phyloP scores from a whole-genome alignment of 768 basidiomycete genomes.

The Favolaschia claudopus region DNA sequence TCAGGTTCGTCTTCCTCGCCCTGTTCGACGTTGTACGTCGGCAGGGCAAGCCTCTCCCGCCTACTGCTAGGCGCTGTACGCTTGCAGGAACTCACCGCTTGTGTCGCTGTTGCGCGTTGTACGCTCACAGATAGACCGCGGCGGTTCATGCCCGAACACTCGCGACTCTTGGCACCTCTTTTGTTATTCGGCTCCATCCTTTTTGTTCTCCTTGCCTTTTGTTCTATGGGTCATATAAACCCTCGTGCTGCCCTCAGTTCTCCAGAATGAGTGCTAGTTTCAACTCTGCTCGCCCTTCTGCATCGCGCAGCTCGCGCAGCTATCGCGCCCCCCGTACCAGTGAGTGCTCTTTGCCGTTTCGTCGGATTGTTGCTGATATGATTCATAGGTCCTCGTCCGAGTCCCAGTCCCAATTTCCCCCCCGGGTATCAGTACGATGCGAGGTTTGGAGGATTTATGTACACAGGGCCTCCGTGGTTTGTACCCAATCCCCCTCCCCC shows the following conservation, averaged over 20 bases:
- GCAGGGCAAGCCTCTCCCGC: not conserved
- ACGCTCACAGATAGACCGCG: slow-evolving; percentile 11
- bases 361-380: not conserved
- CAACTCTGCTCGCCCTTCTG: slow-evolving; percentile 9
- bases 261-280: slow-evolving; percentile 12
- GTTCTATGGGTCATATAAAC: slow-evolving; percentile 19
- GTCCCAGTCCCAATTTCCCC: too few species aligned
- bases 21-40: not conserved
- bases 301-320: slow-evolving; percentile 12
- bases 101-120: slow-evolving; percentile 14
- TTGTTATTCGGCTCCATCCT: not conserved
- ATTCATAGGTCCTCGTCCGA: not conserved
- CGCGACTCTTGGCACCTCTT: not conserved
- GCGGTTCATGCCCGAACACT: not conserved
- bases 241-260: not conserved
- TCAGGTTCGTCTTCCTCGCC: too few species aligned
- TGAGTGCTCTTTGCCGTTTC: not conserved
- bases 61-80: slow-evolving; percentile 17
- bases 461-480: not conserved
- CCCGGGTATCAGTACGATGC: too few species aligned
- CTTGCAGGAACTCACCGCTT: slow-evolving; percentile 6
- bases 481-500: not conserved
- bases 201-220: slow-evolving; percentile 13
- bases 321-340: not conserved
- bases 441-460: slow-evolving; percentile 15